These are phyloP conservation scores for Ophiosphaerella herpotricha DNA, from an alignment of 2,329 filamentous ascomycete species.

Conservation along the genomic window DNA sequence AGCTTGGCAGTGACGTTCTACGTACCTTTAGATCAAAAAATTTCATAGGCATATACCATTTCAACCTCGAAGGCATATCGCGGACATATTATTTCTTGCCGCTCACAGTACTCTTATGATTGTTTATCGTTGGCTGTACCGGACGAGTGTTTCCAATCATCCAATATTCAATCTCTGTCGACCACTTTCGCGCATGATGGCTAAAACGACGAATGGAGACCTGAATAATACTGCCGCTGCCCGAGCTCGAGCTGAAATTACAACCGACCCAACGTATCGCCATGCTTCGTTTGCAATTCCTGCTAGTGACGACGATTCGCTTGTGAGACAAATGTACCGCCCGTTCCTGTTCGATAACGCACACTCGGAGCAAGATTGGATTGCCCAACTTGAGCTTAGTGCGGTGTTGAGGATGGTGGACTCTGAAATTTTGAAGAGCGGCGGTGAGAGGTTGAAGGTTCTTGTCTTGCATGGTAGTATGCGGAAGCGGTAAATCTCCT, in stretches of 20 bases:
- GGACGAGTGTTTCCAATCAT: too few relatives aligned
- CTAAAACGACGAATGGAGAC: constrained; percentile 23
- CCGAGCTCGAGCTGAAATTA: constrained; percentile 15
- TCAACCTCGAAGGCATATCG: too few relatives aligned
- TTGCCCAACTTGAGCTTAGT: constrained; percentile 60
- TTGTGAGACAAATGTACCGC: constrained; percentile 57
- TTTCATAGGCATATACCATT: too few relatives aligned
- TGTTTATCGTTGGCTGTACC: too few relatives aligned
- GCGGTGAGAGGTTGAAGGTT: constrained; percentile 56
- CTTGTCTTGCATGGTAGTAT: constrained; percentile 67
- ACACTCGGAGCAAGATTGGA: constrained; percentile 57
- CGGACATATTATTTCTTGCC: too few relatives aligned
- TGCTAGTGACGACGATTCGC: constrained; percentile 52
- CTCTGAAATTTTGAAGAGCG: constrained; percentile 47
- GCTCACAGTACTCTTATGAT: too few relatives aligned
- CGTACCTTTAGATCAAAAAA: too few relatives aligned
- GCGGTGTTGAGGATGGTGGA: constrained; percentile 59
- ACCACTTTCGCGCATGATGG: constrained; percentile 4
- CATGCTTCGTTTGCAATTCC: constrained; percentile 50
- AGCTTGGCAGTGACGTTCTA: too few relatives aligned
- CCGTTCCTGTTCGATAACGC: constrained; percentile 59
- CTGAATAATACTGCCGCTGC: constrained; percentile 31
- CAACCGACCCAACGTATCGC: constrained; percentile 17
- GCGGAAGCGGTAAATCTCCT: constrained; percentile 47
- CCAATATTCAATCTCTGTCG: not conserved